Evolutionary conservation across 331 rosid species (phyloP).

Genomic region (Pyrus hybrid): DNA sequence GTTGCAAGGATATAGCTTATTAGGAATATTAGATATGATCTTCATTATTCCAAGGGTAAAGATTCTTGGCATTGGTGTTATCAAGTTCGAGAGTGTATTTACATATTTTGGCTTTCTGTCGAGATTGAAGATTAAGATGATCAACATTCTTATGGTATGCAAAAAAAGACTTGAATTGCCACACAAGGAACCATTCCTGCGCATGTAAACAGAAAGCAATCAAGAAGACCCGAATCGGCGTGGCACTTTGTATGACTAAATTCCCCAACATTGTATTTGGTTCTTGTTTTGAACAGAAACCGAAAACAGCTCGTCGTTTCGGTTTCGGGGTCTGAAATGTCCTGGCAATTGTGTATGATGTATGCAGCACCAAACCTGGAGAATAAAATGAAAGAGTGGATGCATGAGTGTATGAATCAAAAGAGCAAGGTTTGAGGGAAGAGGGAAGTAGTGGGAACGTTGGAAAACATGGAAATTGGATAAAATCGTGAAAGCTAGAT

Average conservation of each 20-base stretch:
- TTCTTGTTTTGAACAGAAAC: slow-evolving; percentile 11
- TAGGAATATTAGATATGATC: too few species aligned
- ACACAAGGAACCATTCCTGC: slow-evolving; percentile 45
- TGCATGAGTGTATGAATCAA: slow-evolving; percentile 28
- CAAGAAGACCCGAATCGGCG: slow-evolving; percentile 25
- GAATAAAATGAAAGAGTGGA: not conserved
- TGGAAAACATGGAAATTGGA: slow-evolving; percentile 19
- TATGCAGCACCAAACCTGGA: not conserved
- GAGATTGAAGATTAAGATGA: too few species aligned
- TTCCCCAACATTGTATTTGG: slow-evolving; percentile 30
- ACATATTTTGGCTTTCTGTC: too few species aligned
- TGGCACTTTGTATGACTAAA: slow-evolving; percentile 23
- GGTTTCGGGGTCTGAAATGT: slow-evolving; percentile 16
- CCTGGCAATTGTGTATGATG: slow-evolving; percentile 1
- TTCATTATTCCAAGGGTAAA: not conserved
- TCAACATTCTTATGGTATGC: too few species aligned
- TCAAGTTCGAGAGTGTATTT: too few species aligned
- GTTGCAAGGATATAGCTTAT: too few species aligned
- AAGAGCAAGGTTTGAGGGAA: slow-evolving; percentile 4
- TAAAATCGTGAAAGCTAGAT: not conserved
- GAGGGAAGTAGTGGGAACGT: slow-evolving; percentile 6
- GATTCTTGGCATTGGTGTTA: not conserved
- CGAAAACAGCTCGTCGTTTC: slow-evolving; percentile 2
- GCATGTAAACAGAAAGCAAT: slow-evolving; percentile 19
- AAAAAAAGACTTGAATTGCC: slow-evolving; percentile 8